These are phyloP conservation scores for Tremella yokohamensis DNA, from an alignment of 768 basidiomycete species.

Conservation along the genomic window DNA sequence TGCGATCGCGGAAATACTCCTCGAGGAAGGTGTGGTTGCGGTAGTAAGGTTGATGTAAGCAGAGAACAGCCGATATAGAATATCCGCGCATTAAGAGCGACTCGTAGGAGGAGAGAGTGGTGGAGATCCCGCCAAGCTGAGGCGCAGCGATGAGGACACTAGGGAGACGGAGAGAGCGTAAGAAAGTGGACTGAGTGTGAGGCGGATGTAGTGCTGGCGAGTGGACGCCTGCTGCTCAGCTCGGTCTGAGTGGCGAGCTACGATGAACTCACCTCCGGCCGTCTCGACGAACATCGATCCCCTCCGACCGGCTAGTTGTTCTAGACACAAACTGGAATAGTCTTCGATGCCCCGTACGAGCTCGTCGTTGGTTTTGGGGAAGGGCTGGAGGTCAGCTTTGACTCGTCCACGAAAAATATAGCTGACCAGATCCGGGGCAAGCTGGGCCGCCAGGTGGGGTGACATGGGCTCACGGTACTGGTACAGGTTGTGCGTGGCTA, in stretches of 20 bases:
- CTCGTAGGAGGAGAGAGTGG: constrained; percentile 88
- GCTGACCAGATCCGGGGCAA: constrained; percentile 45
- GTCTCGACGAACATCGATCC: constrained; percentile 80
- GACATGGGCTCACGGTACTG: constrained; percentile 85
- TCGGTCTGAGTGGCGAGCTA: not conserved
- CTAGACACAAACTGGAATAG: constrained; percentile 61
- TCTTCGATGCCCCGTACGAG: constrained; percentile 64
- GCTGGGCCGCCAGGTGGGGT: constrained; percentile 77
- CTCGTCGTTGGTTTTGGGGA: constrained; percentile 61
- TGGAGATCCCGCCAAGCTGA: constrained; percentile 87
- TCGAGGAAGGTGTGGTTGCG: constrained; percentile 77
- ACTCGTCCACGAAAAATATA: not conserved
- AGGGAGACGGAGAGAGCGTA: constrained; percentile 81
- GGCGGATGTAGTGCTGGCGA: constrained; percentile 76
- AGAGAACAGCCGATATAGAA: constrained; percentile 73
- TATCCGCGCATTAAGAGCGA: constrained; percentile 86
- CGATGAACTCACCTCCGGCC: constrained; percentile 76
- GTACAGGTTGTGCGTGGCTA: constrained; percentile 70
- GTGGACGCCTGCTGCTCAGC: constrained; percentile 67
- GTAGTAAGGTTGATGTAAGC: constrained; percentile 84
- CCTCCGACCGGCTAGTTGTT: constrained; percentile 9
- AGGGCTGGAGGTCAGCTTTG: constrained; percentile 45
- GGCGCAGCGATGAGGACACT: constrained; percentile 83
- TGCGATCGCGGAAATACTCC: constrained; percentile 73
- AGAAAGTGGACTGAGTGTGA: constrained; percentile 77